Evolutionary conservation across 2,329 filamentous ascomycete species (phyloP).

Genomic region (Arthrobotrys megalospora): DNA sequence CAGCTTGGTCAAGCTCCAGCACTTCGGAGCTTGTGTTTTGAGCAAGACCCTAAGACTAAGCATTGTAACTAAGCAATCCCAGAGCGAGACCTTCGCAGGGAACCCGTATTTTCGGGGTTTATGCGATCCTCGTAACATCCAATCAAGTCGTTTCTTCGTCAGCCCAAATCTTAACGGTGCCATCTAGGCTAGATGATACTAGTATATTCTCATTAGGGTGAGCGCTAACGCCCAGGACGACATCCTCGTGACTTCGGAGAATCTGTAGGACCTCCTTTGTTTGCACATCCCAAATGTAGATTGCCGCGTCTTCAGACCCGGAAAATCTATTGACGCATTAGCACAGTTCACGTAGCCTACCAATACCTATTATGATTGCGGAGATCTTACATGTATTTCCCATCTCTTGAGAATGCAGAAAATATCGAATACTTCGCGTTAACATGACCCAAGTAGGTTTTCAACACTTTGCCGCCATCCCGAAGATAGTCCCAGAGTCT

Average conservation of each 20-base stretch:
- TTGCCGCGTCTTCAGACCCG: conserved; percentile 75
- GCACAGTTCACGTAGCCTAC: conserved; percentile 60
- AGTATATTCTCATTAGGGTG: conserved; percentile 72
- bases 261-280: conserved; percentile 86
- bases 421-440: conserved; percentile 85
- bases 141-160: conserved; percentile 65
- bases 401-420: conserved; percentile 79
- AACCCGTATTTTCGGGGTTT: not conserved
- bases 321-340: conserved; percentile 66
- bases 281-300: conserved; percentile 91
- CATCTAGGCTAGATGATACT: conserved; percentile 76
- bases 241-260: conserved; percentile 73
- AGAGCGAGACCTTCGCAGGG: not conserved
- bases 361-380: not conserved
- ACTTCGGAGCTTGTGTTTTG: conserved; percentile 44
- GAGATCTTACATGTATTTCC: conserved; percentile 64
- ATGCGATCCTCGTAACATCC: not conserved
- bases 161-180: conserved; percentile 76
- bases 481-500: conserved; percentile 96
- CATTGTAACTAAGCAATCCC: not conserved
- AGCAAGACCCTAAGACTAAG: not conserved
- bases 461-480: conserved; percentile 81
- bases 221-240: conserved; percentile 75
- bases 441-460: conserved; percentile 94
- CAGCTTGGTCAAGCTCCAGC: conserved; percentile 10